Evolutionary conservation across 148 eudicot species (phyloP).

Genomic region (Polygonum maritimum): DNA sequence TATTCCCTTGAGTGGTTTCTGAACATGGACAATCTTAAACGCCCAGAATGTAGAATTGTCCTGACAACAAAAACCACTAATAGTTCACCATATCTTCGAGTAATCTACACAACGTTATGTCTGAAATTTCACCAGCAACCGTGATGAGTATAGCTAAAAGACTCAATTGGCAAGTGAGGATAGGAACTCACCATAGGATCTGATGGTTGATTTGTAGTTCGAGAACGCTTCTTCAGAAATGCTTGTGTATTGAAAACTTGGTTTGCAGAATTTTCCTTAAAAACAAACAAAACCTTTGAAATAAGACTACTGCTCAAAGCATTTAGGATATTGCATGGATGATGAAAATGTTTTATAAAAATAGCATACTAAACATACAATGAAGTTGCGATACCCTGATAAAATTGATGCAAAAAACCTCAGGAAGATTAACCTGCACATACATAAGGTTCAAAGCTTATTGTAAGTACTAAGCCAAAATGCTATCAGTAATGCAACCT

Average conservation of each 20-base stretch:
- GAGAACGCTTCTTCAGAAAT: conserved; percentile 91
- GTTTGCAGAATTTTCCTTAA: conserved; percentile 85
- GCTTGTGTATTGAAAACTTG: conserved; percentile 94
- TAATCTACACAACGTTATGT: background rate
- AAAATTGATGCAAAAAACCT: conserved; percentile 90
- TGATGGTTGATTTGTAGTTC: conserved; percentile 76
- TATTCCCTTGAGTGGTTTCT: background rate
- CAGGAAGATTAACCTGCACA: conserved; percentile 81
- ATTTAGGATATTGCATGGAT: background rate
- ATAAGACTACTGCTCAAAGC: background rate
- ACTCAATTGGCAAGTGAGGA: background rate
- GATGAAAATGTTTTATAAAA: background rate
- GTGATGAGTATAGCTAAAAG: background rate
- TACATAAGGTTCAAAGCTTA: conserved; percentile 8
- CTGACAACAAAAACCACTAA: background rate
- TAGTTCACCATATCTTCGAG: background rate
- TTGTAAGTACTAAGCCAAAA: background rate
- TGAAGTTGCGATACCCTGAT: conserved; percentile 94
- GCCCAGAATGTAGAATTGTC: background rate
- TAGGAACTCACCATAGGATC: conserved; percentile 65
- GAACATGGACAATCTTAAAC: background rate
- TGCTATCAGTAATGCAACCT: background rate
- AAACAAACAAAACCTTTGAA: conserved; percentile 4
- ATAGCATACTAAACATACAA: conserved; percentile 36
- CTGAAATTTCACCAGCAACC: background rate